Base-by-base conservation (phyloP, 2,329 filamentous ascomycete genomes). In the Penicillium corylophilum region DNA sequence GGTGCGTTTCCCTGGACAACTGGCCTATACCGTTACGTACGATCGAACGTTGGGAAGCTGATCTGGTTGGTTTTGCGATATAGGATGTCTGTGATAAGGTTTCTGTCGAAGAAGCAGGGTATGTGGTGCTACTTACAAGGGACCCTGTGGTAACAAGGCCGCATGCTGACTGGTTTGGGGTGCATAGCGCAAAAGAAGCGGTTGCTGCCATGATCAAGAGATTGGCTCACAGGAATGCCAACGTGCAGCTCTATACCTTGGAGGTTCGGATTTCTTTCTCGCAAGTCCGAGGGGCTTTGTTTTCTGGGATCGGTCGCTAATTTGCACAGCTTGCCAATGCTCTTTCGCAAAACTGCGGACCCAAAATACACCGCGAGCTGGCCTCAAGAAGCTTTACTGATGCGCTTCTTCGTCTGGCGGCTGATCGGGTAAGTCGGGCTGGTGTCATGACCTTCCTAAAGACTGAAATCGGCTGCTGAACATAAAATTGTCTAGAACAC, bases 361-460 rank as follows among this genome's bases (percentile, higher is more conserved):
- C 87, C 54, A 81, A 83, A 59, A 88, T 96, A 74, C 91, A 96
- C 75, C 88, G 89, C 71, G 92, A 96, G 75, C 79, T 96, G 53
- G 88, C 92, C 26, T 94, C 89, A 61, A 87, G 91, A 65, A 92
- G 90, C 69, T 96, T 96, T 71, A 99, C 94, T 60, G 94, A 99
- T 69, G 90, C 93, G 53, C 79, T 99, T 43, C 80, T 97, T 57
- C 87, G 94, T 68, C 82, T 99, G 53, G 92, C 94, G 59, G 90
- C 87, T 75, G 94, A 99, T 73, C 84, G 92, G 50, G 78, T 80
- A 67, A 57, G 73, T 57, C 22, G 18, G 13, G 31, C 3, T 8
- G 13, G 12, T 1, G 7, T 7, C 12, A n/a, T 15, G 18, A 5
- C 7, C 4, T 15, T n/a, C 1, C 13, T 15, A 13, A 9, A 26